These are phyloP conservation scores for Suillus ampliporus DNA, from an alignment of 768 basidiomycete genomes.

Conservation along the genomic window DNA sequence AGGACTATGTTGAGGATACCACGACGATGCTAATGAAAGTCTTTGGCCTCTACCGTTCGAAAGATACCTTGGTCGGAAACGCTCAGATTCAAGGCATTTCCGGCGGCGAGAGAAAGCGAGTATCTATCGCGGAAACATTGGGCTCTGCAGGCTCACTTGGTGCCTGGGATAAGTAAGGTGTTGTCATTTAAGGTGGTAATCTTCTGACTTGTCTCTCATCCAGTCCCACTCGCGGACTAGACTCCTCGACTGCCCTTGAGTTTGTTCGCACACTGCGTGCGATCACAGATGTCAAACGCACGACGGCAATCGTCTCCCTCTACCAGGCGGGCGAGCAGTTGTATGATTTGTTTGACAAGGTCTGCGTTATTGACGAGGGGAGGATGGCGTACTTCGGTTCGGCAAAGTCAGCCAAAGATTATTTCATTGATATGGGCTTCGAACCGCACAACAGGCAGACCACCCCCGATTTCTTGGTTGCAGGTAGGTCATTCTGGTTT, in stretches of 20 bases:
- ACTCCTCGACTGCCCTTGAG: conserved; percentile 75
- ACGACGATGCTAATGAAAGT: conserved; percentile 63
- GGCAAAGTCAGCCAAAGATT: conserved; percentile 54
- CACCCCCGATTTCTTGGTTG: conserved; percentile 65
- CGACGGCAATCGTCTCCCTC: conserved; percentile 76
- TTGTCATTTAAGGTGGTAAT: background rate
- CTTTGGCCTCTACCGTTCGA: conserved; percentile 77
- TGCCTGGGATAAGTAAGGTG: background rate
- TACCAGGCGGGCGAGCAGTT: conserved; percentile 83
- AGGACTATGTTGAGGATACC: conserved; percentile 22
- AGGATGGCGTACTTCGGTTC: conserved; percentile 68
- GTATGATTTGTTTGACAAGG: conserved; percentile 72
- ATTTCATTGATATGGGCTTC: conserved; percentile 66
- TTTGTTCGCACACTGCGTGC: conserved; percentile 75
- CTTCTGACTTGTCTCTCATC: conserved; percentile 47
- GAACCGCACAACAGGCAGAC: conserved; percentile 62
- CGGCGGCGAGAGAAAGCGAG: conserved; percentile 83
- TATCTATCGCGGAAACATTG: conserved; percentile 77
- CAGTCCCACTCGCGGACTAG: conserved; percentile 73
- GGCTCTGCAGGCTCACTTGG: conserved; percentile 46
- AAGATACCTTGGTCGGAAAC: conserved; percentile 80
- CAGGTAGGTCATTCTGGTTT: background rate
- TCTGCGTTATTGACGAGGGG: conserved; percentile 66
- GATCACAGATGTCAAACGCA: conserved; percentile 58
- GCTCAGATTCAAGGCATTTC: conserved; percentile 78